Percentiles rank a stretch among this genome's conserved stretches.
Conservation (phyloP, 805 yeast species). For the Kodamaea fukazawae region DNA sequence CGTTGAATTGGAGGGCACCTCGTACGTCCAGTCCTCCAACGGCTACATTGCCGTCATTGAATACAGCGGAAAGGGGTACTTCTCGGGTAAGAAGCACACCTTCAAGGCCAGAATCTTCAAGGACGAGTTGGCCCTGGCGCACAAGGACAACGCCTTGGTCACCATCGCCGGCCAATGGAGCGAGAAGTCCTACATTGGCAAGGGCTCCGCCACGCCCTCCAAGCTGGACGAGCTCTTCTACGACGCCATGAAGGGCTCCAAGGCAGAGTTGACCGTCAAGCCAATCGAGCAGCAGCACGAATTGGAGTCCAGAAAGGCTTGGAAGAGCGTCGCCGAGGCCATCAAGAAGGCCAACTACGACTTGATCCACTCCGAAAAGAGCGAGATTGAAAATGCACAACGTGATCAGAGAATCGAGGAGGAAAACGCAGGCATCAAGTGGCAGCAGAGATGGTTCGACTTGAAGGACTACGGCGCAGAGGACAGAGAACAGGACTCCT, state of each 20-base stretch:
- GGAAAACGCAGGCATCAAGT: constrained; percentile 54
- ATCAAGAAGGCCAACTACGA: constrained; percentile 73
- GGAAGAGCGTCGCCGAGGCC: constrained; percentile 88
- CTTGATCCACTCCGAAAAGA: constrained; percentile 69
- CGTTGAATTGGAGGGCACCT: constrained; percentile 87
- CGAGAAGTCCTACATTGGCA: constrained; percentile 60
- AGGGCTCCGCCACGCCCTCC: constrained; percentile 49
- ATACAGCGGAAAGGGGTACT: constrained; percentile 90
- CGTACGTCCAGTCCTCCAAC: constrained; percentile 77
- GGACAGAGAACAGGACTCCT: constrained; percentile 24
- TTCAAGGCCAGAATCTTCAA: constrained; percentile 81
- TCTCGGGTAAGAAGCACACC: constrained; percentile 90
- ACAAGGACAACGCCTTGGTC: constrained; percentile 63
- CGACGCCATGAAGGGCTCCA: constrained; percentile 51
- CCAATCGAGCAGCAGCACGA: constrained; percentile 78
- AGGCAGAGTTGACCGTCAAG: constrained; percentile 66
- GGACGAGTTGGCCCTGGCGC: constrained; percentile 45
- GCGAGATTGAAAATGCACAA: constrained; percentile 78
- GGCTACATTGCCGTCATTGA: constrained; percentile 76
- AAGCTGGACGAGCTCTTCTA: constrained; percentile 54
- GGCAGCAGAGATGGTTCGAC: constrained; percentile 86
- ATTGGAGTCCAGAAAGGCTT: constrained; percentile 84
- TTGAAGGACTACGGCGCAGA: constrained; percentile 26
- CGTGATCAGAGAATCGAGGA: constrained; percentile 79
- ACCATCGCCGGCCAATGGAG: constrained; percentile 94